phyloP scores from a whole-genome alignment of 1,284 basidiomycete species.

The Cryptococcus sp. region DNA sequence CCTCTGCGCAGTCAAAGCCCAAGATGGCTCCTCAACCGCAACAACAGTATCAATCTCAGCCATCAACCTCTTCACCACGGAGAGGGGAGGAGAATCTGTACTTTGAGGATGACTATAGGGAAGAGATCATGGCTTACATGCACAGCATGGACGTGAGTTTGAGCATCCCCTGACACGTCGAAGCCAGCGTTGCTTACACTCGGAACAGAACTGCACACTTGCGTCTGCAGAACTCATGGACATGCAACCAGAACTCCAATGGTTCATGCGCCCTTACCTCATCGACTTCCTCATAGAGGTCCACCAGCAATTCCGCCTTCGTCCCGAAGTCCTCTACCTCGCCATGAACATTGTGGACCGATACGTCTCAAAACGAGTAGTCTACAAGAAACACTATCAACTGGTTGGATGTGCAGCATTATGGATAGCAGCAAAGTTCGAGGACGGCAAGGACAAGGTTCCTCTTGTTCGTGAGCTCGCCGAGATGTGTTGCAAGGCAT shows the following conservation, averaged over 20 bases:
- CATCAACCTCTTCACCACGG: slow-evolving; percentile 12
- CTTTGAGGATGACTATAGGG: slow-evolving; percentile 88
- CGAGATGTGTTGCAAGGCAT: slow-evolving; percentile 91
- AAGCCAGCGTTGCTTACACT: slow-evolving; percentile 7
- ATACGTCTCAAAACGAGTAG: slow-evolving; percentile 96
- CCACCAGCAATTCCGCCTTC: slow-evolving; percentile 93
- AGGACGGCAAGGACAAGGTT: slow-evolving; percentile 97
- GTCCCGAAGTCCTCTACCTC: slow-evolving; percentile 97
- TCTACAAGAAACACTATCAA: slow-evolving; percentile 99
- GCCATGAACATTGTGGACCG: slow-evolving; percentile 99
- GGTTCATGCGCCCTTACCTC: slow-evolving; percentile 98
- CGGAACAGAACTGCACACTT: slow-evolving; percentile 73
- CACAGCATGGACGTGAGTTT: slow-evolving; percentile 90
- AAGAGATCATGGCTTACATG: slow-evolving; percentile 93
- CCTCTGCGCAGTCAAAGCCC: slow-evolving; percentile 17
- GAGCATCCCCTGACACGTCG: background rate
- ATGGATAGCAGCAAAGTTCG: slow-evolving; percentile 99
- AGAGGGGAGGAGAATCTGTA: slow-evolving; percentile 52
- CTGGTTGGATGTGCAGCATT: slow-evolving; percentile 97
- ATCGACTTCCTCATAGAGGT: slow-evolving; percentile 99
- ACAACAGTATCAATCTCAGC: slow-evolving; percentile 18
- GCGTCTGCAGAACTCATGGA: slow-evolving; percentile 93
- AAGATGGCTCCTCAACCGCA: slow-evolving; percentile 17
- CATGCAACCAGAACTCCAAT: slow-evolving; percentile 94
- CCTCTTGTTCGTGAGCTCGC: slow-evolving; percentile 91